Conservation (phyloP, 1,284 basidiomycete genomes). For the Naganishia sp. region DNA sequence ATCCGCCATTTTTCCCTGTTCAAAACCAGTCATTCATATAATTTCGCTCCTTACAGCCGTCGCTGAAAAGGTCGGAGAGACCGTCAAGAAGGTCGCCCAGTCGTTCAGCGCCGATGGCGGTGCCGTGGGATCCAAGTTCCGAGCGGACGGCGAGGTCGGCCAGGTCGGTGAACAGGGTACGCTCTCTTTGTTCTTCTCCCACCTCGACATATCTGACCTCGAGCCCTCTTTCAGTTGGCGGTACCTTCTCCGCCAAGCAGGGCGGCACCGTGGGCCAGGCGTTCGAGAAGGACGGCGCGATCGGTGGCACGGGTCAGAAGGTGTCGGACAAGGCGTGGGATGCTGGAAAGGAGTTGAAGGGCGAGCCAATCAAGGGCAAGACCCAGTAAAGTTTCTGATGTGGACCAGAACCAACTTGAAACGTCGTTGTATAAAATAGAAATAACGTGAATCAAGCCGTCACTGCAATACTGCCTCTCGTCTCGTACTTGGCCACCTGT, state of each 20-base stretch:
- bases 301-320: slow-evolving; percentile 30
- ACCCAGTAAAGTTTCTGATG: neutral
- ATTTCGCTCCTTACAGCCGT: slow-evolving; percentile 11
- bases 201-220: neutral
- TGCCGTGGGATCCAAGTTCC: slow-evolving; percentile 28
- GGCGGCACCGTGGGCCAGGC: slow-evolving; percentile 27
- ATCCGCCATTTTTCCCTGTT: neutral
- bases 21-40: neutral
- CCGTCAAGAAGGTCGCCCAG: slow-evolving; percentile 32
- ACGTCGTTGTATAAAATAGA: slow-evolving; percentile 21
- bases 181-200: neutral
- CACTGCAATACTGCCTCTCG: neutral
- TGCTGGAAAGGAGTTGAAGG: slow-evolving; percentile 31
- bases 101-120: slow-evolving; percentile 32
- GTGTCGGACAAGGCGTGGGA: slow-evolving; percentile 31
- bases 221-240: slow-evolving; percentile 13
- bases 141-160: slow-evolving; percentile 30
- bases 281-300: slow-evolving; percentile 29
- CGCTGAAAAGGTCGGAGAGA: slow-evolving; percentile 32
- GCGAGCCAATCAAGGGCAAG: slow-evolving; percentile 25
- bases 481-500: neutral
- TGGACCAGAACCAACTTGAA: neutral
- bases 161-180: slow-evolving; percentile 29
- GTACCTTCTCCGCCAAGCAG: slow-evolving; percentile 31
- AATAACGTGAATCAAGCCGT: slow-evolving; percentile 1